Percentiles rank a stretch among this genome's conserved stretches.
Evolutionary conservation across 805 yeast species (phyloP).

Genomic region (Kazachstania viticola): DNA sequence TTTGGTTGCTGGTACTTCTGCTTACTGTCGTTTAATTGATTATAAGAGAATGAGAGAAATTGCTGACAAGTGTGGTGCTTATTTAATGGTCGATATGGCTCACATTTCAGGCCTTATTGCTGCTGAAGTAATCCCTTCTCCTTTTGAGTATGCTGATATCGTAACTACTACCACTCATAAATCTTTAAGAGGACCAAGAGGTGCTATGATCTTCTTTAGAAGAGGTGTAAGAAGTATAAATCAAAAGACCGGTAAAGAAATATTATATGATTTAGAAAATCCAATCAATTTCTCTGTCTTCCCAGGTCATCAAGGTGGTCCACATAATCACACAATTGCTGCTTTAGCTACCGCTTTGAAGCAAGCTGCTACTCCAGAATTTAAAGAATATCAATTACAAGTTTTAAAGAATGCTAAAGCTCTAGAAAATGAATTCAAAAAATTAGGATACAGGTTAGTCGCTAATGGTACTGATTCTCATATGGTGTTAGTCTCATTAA

Average conservation of each 20-base stretch:
- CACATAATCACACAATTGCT: slow-evolving; percentile 96
- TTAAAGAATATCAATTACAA: slow-evolving; percentile 76
- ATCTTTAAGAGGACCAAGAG: slow-evolving; percentile 98
- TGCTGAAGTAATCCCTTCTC: slow-evolving; percentile 90
- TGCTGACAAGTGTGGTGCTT: slow-evolving; percentile 95
- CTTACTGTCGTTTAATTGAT: slow-evolving; percentile 91
- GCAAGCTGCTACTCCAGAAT: slow-evolving; percentile 85
- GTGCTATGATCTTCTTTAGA: slow-evolving; percentile 98
- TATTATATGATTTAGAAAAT: slow-evolving; percentile 81
- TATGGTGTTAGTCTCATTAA: slow-evolving; percentile 79
- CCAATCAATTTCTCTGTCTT: slow-evolving; percentile 94
- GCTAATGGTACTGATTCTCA: slow-evolving; percentile 95
- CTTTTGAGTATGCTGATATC: slow-evolving; percentile 92
- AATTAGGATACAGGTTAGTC: slow-evolving; percentile 68
- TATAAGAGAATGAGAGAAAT: slow-evolving; percentile 92
- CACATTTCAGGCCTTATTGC: slow-evolving; percentile 93
- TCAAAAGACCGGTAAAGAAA: slow-evolving; percentile 85
- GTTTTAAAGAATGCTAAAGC: slow-evolving; percentile 81
- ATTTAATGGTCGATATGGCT: slow-evolving; percentile 93
- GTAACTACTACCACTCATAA: slow-evolving; percentile 98
- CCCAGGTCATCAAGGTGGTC: slow-evolving; percentile 99
- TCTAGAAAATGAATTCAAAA: slow-evolving; percentile 61
- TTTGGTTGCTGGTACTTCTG: slow-evolving; percentile 94
- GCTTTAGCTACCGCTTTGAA: slow-evolving; percentile 96
- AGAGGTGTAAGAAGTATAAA: slow-evolving; percentile 79